Percentiles rank a stretch among this genome's conserved stretches.
Evolutionary conservation across 352 stramenopile species (phyloP).

Genomic region (Phytophthora colocasiae): DNA sequence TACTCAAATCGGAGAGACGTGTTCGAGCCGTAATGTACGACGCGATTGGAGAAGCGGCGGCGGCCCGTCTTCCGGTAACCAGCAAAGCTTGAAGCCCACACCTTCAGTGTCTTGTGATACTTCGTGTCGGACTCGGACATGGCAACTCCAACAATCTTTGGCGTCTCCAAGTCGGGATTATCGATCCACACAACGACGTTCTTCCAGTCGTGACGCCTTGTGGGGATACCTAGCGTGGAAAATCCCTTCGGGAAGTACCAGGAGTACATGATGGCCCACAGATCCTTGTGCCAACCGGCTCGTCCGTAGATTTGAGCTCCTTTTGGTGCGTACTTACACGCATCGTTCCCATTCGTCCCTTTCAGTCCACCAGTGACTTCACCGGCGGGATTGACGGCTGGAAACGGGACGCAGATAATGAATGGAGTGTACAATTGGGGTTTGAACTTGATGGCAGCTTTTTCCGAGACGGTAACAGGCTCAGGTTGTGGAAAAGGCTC

Average conservation of each 20-base stretch:
- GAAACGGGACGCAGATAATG: neutral
- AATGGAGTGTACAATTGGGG: neutral
- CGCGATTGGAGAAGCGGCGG: no score
- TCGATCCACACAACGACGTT: conserved; percentile 1
- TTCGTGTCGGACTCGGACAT: neutral
- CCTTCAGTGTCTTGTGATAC: neutral
- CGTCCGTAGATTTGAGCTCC: conserved; percentile 2
- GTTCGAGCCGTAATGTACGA: neutral
- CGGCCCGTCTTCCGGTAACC: neutral
- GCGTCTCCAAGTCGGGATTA: neutral
- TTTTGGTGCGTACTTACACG: neutral
- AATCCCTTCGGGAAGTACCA: conserved; percentile 13
- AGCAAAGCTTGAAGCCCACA: neutral
- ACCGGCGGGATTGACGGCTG: neutral
- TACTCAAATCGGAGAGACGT: neutral
- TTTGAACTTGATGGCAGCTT: conserved; percentile 8
- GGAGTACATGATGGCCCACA: conserved; percentile 10
- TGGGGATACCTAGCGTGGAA: neutral
- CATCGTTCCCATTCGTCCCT: neutral
- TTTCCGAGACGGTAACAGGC: neutral
- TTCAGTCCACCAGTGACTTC: neutral
- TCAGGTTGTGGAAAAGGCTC: neutral
- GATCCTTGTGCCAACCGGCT: neutral
- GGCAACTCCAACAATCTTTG: neutral
- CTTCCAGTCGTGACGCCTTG: conserved; percentile 2